phyloP scores from a whole-genome alignment of 2,329 filamentous ascomycete species.

The Nigrospora oryzae region DNA sequence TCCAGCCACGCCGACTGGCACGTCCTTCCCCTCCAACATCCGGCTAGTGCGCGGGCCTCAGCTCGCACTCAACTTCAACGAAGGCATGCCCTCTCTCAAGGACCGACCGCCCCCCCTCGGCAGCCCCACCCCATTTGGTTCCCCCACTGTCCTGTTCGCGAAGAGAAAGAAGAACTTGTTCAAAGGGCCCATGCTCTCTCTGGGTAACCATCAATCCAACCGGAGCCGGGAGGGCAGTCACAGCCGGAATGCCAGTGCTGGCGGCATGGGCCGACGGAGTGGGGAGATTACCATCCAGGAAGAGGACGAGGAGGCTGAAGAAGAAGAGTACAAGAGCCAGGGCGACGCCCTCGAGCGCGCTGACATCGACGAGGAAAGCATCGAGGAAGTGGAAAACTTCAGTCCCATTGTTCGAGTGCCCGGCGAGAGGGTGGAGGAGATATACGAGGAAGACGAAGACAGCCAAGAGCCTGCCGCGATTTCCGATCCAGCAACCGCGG shows the following conservation, averaged over 20 bases:
- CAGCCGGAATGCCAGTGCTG: conserved; percentile 53
- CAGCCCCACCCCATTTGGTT: conserved; percentile 52
- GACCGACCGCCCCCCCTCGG: conserved; percentile 25
- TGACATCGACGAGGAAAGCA: conserved; percentile 14
- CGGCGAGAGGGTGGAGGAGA: conserved; percentile 22
- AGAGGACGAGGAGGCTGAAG: conserved; percentile 46
- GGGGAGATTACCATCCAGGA: conserved; percentile 68
- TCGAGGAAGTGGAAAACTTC: conserved; percentile 24
- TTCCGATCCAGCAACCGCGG: not conserved
- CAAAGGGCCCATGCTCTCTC: conserved; percentile 65
- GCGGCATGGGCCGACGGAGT: conserved; percentile 55
- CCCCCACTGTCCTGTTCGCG: conserved; percentile 58
- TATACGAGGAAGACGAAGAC: conserved; percentile 16
- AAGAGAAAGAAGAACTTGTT: conserved; percentile 75
- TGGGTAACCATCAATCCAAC: conserved; percentile 29
- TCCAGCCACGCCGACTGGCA: conserved; percentile 72
- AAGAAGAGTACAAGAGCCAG: conserved; percentile 5
- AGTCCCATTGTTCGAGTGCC: conserved; percentile 18
- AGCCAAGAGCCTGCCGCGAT: not conserved
- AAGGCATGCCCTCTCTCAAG: conserved; percentile 38
- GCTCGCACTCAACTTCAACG: conserved; percentile 47
- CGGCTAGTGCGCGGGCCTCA: conserved; percentile 63
- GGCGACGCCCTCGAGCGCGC: not conserved
- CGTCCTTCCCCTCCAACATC: conserved; percentile 75
- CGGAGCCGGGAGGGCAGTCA: conserved; percentile 25